Conservation (phyloP, 2,329 filamentous ascomycete genomes). For the Stylonectria norvegica region DNA sequence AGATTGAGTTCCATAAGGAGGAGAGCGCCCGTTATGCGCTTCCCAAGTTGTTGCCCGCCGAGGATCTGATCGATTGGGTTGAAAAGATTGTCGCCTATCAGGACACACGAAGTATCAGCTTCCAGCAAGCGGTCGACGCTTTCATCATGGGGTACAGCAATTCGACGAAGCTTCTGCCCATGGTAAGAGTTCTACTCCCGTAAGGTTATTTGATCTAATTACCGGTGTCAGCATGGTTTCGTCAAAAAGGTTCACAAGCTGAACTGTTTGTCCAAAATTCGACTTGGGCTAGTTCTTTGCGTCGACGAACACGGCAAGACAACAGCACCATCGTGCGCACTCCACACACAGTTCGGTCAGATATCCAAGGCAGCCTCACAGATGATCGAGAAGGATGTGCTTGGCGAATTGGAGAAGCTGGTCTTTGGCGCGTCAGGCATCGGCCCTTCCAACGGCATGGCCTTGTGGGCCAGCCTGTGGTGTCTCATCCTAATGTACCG, state of each 20-base stretch:
- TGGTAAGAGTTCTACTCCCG: conserved; percentile 16
- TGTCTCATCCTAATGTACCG: conserved; percentile 29
- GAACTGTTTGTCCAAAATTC: conserved; percentile 27
- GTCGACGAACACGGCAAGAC: conserved; percentile 21
- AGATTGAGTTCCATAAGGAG: conserved; percentile 25
- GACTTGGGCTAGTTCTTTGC: conserved; percentile 24
- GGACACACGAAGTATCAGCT: conserved; percentile 24
- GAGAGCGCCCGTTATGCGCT: conserved; percentile 27
- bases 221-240: conserved; percentile 17
- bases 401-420: conserved; percentile 22
- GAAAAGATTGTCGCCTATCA: conserved; percentile 23
- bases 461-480: conserved; percentile 28
- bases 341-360: conserved; percentile 29
- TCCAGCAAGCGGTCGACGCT: conserved; percentile 27
- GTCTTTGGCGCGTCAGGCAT: conserved; percentile 25
- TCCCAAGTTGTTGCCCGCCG: conserved; percentile 20
- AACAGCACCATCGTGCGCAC: conserved; percentile 25
- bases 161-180: conserved; percentile 18
- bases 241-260: conserved; percentile 26
- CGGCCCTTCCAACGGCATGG: conserved; percentile 23
- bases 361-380: conserved; percentile 28
- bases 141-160: conserved; percentile 27
- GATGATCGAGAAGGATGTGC: conserved; percentile 25
- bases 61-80: conserved; percentile 23
- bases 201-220: neutral